Conservation (phyloP, 805 yeast species). For the Candida dajiaensis region DNA sequence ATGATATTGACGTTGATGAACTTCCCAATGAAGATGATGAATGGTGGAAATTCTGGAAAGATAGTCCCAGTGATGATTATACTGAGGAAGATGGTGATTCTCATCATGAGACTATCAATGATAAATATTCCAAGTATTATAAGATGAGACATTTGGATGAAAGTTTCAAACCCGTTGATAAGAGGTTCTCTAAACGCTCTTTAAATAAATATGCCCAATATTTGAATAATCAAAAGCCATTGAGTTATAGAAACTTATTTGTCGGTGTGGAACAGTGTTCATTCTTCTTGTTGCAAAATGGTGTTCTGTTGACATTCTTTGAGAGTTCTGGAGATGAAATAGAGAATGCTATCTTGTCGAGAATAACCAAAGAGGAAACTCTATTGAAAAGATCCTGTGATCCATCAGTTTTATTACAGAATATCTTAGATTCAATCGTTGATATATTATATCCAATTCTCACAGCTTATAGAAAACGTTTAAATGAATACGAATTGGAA, state of each 20-base stretch:
- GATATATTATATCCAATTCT: slow-evolving; percentile 49
- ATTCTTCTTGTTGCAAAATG: slow-evolving; percentile 37
- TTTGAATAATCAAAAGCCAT: slow-evolving; percentile 38
- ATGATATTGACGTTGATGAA: neutral
- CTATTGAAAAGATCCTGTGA: slow-evolving; percentile 45
- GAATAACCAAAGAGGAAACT: slow-evolving; percentile 41
- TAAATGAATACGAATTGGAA: slow-evolving; percentile 46
- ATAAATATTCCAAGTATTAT: slow-evolving; percentile 15
- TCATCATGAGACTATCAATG: slow-evolving; percentile 9
- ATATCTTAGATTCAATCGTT: slow-evolving; percentile 48
- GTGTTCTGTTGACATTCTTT: slow-evolving; percentile 49
- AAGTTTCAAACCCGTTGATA: slow-evolving; percentile 19
- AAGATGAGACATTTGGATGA: slow-evolving; percentile 32
- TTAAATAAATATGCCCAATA: slow-evolving; percentile 16
- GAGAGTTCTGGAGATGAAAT: slow-evolving; percentile 51
- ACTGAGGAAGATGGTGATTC: neutral
- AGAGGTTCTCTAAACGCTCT: neutral
- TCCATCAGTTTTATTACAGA: slow-evolving; percentile 46
- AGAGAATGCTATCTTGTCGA: slow-evolving; percentile 43
- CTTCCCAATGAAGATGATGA: neutral
- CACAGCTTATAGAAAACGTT: slow-evolving; percentile 42
- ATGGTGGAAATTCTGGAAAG: neutral
- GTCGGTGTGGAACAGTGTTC: slow-evolving; percentile 56
- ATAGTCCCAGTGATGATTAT: neutral
- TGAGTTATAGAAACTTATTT: slow-evolving; percentile 34